Conservation (phyloP, 2,329 filamentous ascomycete species). For the Clonostachys chloroleuca region DNA sequence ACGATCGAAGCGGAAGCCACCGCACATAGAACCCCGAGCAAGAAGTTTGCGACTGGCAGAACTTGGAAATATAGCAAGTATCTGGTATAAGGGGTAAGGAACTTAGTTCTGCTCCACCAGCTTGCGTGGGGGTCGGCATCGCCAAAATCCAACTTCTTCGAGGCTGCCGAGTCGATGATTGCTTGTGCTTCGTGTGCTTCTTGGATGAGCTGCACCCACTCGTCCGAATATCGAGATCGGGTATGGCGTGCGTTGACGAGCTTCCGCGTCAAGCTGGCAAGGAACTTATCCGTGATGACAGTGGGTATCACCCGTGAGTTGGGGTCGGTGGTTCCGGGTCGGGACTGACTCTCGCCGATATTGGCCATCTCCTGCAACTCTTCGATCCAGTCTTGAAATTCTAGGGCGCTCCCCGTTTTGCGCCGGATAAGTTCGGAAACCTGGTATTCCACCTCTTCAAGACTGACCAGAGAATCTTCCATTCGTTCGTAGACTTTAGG, state of each 20-base stretch:
- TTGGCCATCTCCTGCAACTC: conserved; percentile 78
- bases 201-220: conserved; percentile 78
- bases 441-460: conserved; percentile 79
- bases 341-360: conserved; percentile 55
- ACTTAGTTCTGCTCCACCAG: conserved; percentile 45
- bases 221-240: conserved; percentile 74
- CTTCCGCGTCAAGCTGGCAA: conserved; percentile 83
- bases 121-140: conserved; percentile 49
- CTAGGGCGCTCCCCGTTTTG: conserved; percentile 71
- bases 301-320: conserved; percentile 52
- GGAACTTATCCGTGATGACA: conserved; percentile 87
- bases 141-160: conserved; percentile 75
- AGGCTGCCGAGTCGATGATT: conserved; percentile 78
- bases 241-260: conserved; percentile 79
- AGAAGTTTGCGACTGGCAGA: conserved; percentile 63
- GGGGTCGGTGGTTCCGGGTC: conserved; percentile 30
- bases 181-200: conserved; percentile 72
- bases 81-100: conserved; percentile 77
- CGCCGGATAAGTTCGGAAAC: conserved; percentile 74
- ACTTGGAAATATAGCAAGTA: conserved; percentile 73
- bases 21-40: conserved; percentile 63
- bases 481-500: conserved; percentile 82
- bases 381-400: conserved; percentile 93
- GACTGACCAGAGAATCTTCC: conserved; percentile 73
- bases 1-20: conserved; percentile 78